Base-by-base conservation (phyloP, 2,329 filamentous ascomycete species). In the Huntiella abstrusa region DNA sequence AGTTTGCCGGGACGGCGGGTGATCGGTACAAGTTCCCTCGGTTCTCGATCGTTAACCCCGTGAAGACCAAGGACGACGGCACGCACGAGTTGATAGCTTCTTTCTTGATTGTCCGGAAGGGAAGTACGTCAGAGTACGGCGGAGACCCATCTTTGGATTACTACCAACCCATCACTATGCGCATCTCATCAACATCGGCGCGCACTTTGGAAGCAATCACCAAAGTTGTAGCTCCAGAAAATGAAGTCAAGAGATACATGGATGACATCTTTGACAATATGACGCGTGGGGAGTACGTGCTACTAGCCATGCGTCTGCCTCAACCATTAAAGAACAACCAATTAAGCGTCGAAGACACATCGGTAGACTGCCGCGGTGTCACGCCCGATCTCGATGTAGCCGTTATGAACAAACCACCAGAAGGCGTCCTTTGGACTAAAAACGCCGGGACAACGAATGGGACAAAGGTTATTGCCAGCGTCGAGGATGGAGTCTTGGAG, bases 11-110 rank as follows among this genome's bases (percentile, higher is more conserved):
- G 41, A 77, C 77, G 33, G 75, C 66, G 2, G 81, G 80, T 40
- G 83, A 88, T 58, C 73, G 82, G 19, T 87, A 83, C 57, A 63
- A 84, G 41, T 87, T 91, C 52, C 83, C 83, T 2, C 82, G 78
- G 53, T 80, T 82, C 56, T 82, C 78, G 59, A 79, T 88, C 33
- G 59, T 88, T 43, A 46, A 49, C 22, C 48, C 48, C 2, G 28
- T 50, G 10, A 37, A 50, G 34, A 46, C 41, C 13, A 44, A 42
- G 33, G 11, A 36, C 8, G 41, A 46, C 11, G 45, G 45, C 5
- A 37, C 42, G 3, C 82, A 91, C 57, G 77, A 75, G 55, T 70
- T 83, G 2, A 70, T 85, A 38, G 78, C 78, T 3, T 87, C 81
- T 1, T 91, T 88, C 56, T 64, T 91, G 8, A 75, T 87, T 49